phyloP scores from a whole-genome alignment of 2,329 filamentous ascomycete genomes.

The Ceratocystis destructans region DNA sequence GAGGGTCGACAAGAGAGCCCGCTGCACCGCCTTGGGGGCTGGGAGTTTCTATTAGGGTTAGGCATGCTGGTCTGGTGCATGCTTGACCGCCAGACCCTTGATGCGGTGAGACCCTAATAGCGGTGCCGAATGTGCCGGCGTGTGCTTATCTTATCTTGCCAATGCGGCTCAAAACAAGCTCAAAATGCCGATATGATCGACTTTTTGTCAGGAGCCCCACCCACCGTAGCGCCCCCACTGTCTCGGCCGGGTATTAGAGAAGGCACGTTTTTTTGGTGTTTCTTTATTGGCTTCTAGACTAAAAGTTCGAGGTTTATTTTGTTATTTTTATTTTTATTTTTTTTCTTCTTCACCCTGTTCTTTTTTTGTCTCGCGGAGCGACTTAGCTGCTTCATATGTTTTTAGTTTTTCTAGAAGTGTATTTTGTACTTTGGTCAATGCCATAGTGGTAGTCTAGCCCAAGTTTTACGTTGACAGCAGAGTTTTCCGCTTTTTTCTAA shows the following conservation, averaged over 20 bases:
- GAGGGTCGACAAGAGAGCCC: not conserved
- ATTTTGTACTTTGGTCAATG: not conserved
- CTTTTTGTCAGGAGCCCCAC: not conserved
- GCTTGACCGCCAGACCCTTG: too few relatives aligned
- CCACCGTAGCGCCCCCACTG: not conserved
- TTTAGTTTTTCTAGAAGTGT: not conserved
- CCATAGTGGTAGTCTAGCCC: not conserved
- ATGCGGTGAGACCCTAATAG: not conserved
- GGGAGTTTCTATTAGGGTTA: not conserved
- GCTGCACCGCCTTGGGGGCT: not conserved
- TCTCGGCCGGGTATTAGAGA: not conserved
- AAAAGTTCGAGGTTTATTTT: not conserved
- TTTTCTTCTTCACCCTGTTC: not conserved
- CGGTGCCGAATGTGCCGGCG: not conserved
- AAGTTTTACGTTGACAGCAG: not conserved
- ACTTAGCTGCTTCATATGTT: not conserved
- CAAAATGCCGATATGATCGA: not conserved
- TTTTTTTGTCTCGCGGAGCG: not conserved
- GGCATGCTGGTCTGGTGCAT: not conserved
- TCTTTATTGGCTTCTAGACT: not conserved
- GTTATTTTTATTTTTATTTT: not conserved
- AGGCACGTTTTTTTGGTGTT: not conserved
- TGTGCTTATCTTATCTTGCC: not conserved
- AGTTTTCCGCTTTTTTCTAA: not conserved
- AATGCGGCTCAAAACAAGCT: conserved; percentile 12